Base-by-base conservation (phyloP, 352 stramenopile species). In the Pythium phragmiticola region DNA sequence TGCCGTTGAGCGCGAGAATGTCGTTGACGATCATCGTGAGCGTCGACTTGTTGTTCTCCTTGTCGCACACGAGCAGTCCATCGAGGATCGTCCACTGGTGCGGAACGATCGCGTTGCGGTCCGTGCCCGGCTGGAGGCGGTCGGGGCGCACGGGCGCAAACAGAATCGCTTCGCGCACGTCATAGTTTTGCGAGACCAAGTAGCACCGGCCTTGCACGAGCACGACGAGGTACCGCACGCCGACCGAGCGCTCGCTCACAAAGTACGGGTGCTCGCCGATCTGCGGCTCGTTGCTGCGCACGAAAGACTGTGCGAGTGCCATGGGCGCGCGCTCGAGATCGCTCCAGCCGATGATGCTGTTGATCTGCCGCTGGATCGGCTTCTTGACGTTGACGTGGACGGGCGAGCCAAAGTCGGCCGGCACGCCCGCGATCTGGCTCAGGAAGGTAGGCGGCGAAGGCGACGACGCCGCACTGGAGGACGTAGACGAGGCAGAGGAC, bases 11-110 rank as follows among this genome's bases (percentile, higher is more conserved):
- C 28, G 84, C 82, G 46, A 95, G 54, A 41, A 95, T 93, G 64
- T 95, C 87, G 64, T 92, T 92, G 26, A 94, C 66, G 39, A 95
- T 75, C 48, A 92, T 73, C n/a, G 80, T 89, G 23, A 94, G 75
- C 64, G 83, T 75, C 13, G 74, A 76, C 58, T 91, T 93, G 60
- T 59, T 65, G 33, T 78, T 80, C 48, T 93, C 84, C 66, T 92
- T 90, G 57, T 95, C 82, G 49, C 78, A 86, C 55, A 95, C 87
- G 39, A 95, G 70, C 48, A 89, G 72, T 13, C 87, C 87, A 57
- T 95, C 87, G 36, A 95, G 71, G 53, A 95, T 84, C n/a, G 87
- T 95, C 87, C 87, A 95, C 66, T 94, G 84, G 65, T 95, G 87
- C 30, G 83, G 78, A 45, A 91, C 80, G 49, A 89, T 75, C 1